A percentile compares a stretch with the other conserved stretches of the same genome.
Evolutionary conservation across 768 basidiomycete genomes (phyloP).

Genomic region (Cubamyces sp.): DNA sequence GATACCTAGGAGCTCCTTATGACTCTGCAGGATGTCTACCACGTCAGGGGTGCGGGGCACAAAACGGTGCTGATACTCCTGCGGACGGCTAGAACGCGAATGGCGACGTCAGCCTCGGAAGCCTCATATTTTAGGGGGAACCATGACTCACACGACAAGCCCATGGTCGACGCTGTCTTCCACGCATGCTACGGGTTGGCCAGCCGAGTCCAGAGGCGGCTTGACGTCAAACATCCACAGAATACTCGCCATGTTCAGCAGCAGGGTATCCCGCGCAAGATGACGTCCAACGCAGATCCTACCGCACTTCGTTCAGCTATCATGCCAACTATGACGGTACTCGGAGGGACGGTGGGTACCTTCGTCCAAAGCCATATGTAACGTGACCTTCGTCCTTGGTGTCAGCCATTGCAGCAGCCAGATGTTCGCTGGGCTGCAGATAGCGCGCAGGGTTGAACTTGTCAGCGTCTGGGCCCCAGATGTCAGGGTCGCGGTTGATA

Average conservation of each 20-base stretch:
- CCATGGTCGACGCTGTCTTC: slow-evolving; percentile 10
- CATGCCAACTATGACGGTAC: too few relatives aligned
- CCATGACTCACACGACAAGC: background rate
- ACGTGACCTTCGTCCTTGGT: slow-evolving; percentile 13
- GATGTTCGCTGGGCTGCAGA: slow-evolving; percentile 28
- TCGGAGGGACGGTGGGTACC: background rate
- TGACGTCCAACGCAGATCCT: slow-evolving; percentile 20
- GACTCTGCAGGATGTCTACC: background rate
- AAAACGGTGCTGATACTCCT: background rate
- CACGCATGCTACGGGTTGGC: slow-evolving; percentile 4
- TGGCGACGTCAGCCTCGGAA: background rate
- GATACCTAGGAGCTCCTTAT: background rate
- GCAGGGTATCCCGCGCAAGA: slow-evolving; percentile 9
- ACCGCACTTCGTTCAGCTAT: too few relatives aligned
- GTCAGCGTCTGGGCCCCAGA: slow-evolving; percentile 22
- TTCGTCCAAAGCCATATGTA: slow-evolving; percentile 32
- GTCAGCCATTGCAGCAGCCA: slow-evolving; percentile 6
- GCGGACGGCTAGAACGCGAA: background rate
- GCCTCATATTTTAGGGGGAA: too few relatives aligned
- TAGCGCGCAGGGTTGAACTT: slow-evolving; percentile 26
- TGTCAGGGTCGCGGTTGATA: slow-evolving; percentile 54
- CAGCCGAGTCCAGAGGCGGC: slow-evolving; percentile 5
- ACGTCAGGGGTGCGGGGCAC: background rate
- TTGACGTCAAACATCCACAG: slow-evolving; percentile 18
- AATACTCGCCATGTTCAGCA: slow-evolving; percentile 15